Conservation (phyloP, 176 grass and related monocot genomes). For the Triticum turgidum region DNA sequence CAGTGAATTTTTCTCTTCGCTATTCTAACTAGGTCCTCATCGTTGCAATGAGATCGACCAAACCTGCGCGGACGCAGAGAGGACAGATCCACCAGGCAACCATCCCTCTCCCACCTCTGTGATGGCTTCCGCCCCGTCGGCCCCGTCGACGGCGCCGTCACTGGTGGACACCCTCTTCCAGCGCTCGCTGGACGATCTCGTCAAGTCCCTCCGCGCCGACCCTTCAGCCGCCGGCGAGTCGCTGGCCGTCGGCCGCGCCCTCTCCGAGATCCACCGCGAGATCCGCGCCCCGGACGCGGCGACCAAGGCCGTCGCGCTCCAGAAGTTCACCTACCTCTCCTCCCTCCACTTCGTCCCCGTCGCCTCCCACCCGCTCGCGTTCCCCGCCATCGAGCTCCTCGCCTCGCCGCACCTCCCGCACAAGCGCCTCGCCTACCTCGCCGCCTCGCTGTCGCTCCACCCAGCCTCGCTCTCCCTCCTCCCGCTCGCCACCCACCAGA, state of each 20-base stretch:
- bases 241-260: constrained; percentile 41
- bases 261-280: constrained; percentile 93
- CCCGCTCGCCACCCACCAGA: constrained; percentile 75
- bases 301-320: constrained; percentile 65
- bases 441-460: constrained; percentile 74
- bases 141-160: constrained; percentile 33
- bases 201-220: constrained; percentile 67
- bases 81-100: constrained; percentile 5
- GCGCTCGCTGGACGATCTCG: constrained; percentile 76
- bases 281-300: constrained; percentile 66
- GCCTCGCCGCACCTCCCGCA: constrained; percentile 57
- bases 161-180: constrained; percentile 89
- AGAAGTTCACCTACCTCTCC: constrained; percentile 88
- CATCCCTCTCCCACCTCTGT: background rate
- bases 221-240: constrained; percentile 52
- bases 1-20: background rate
- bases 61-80: background rate
- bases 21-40: background rate
- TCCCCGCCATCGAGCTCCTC: constrained; percentile 85
- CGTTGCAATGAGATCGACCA: background rate
- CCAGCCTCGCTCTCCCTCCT: constrained; percentile 78
- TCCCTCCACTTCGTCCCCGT: constrained; percentile 61
- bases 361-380: constrained; percentile 63
- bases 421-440: constrained; percentile 82
- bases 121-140: constrained; percentile 47